Base-by-base conservation (phyloP, 345 rosid genomes). In the Camelina neglecta region DNA sequence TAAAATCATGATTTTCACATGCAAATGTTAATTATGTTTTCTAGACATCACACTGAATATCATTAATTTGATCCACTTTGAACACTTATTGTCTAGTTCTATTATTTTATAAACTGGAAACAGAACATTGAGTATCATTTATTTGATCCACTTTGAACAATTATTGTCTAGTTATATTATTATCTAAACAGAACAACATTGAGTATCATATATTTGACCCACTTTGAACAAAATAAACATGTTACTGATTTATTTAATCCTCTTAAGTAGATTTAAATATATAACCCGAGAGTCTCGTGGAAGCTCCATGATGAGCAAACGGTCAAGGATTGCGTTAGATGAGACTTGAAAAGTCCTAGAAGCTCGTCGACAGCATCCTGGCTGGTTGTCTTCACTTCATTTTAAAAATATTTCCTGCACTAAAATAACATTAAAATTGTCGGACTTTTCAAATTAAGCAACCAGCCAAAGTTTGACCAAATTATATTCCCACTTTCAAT, bases 211-310 rank as follows among this genome's bases (percentile, higher is more conserved):
- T 58, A 35, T 59, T 16, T 35, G 44, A 59, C 42, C 11, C 8
- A 48, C 3, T 26, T 7, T n/a, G 36, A 60, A 48, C 73, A 67
- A 60, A 68, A 2, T 38, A 69, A 75, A 69, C 69, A 68, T 75
- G 74, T 21, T 69, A 33, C 20, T 61, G 56, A 33, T 75, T 67
- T 59, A 18, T 49, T 59, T 75, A 31, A 67, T 15, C 26, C 8
- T 39, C 5, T 26, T 18, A 39, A 36, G 6, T 38, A 60, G 8
- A 44, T 63, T 33, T 63, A 24, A 24, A 63, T 63, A 49, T 29
- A 35, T 77, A 57, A 77, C 72, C 67, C n/a, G 33, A 58, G 33
- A 65, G 62, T 15, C 67, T 77, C 72, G 23, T 71, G 71, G 64
- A 71, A 77, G 47, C 20, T 45, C 21, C 60, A 18, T 29, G 64